These are phyloP conservation scores for Priceomyces medius DNA, from an alignment of 805 yeast genomes.

Conservation along the genomic window DNA sequence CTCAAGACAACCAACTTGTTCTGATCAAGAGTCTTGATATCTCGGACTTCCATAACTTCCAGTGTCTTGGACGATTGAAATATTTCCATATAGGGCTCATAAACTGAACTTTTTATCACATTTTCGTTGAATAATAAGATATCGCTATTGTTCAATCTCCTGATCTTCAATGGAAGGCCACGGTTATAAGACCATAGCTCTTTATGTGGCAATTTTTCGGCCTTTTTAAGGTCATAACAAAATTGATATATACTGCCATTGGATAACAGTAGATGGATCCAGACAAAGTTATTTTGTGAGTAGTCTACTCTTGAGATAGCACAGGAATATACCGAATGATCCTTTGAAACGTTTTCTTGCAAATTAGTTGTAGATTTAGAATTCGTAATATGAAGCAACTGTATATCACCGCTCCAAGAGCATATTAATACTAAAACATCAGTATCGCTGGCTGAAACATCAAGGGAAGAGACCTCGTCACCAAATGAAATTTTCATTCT, in stretches of 20 bases:
- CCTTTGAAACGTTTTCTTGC: not conserved
- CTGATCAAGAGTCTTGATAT: conserved; percentile 10
- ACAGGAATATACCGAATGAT: conserved; percentile 12
- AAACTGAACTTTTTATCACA: conserved; percentile 8
- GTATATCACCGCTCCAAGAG: conserved; percentile 17
- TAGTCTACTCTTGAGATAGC: conserved; percentile 6
- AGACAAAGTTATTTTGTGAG: conserved; percentile 1
- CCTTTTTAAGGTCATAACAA: conserved; percentile 8
- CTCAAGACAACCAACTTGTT: conserved; percentile 8
- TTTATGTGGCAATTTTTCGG: conserved; percentile 3
- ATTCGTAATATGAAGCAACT: conserved; percentile 8
- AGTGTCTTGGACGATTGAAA: conserved; percentile 8
- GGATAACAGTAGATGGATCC: conserved; percentile 16
- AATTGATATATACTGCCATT: conserved; percentile 15
- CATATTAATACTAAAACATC: conserved; percentile 10
- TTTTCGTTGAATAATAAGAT: conserved; percentile 14
- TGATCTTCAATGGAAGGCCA: conserved; percentile 16
- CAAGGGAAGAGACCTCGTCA: not conserved
- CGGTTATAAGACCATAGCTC: conserved; percentile 4
- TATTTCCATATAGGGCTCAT: conserved; percentile 8
- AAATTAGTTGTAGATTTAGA: not conserved
- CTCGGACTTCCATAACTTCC: conserved; percentile 9
- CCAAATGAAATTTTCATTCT: not conserved
- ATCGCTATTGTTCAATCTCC: conserved; percentile 4
- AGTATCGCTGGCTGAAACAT: not conserved